Evolutionary conservation across 768 basidiomycete genomes (phyloP).

Genomic region (Lactifluus subvellereus): DNA sequence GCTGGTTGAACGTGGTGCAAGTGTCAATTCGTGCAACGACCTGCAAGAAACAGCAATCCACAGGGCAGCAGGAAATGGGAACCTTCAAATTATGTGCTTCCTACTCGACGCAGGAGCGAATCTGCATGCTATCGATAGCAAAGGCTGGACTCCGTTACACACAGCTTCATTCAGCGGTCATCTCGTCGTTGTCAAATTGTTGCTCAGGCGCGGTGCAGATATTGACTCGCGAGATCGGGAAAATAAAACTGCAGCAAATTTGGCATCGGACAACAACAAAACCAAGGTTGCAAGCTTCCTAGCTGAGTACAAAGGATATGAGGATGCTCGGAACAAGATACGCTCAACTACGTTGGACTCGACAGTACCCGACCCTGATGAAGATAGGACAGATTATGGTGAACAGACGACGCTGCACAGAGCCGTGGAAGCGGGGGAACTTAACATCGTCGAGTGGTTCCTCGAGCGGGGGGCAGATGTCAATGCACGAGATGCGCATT

Average conservation of each 20-base stretch:
- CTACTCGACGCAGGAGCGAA: neutral
- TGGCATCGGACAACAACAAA: neutral
- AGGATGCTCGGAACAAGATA: neutral
- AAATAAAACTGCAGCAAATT: neutral
- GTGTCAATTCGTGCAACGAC: neutral
- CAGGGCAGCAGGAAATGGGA: neutral
- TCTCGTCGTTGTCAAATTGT: neutral
- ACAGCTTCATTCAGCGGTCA: neutral
- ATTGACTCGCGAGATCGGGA: neutral
- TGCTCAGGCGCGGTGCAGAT: neutral
- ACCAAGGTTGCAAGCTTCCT: neutral
- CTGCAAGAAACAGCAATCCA: neutral
- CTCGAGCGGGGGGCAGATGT: neutral
- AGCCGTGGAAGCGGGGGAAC: neutral
- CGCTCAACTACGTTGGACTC: neutral
- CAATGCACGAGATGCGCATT: neutral
- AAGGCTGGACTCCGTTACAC: neutral
- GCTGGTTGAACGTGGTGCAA: neutral
- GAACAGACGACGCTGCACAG: neutral
- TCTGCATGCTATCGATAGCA: neutral
- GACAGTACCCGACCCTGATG: neutral
- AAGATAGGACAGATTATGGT: neutral
- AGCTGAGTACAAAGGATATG: neutral
- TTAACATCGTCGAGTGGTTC: neutral
- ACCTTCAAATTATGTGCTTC: neutral